Evolutionary conservation across 257 asterid genomes (phyloP).

Genomic region (Lantana camara): DNA sequence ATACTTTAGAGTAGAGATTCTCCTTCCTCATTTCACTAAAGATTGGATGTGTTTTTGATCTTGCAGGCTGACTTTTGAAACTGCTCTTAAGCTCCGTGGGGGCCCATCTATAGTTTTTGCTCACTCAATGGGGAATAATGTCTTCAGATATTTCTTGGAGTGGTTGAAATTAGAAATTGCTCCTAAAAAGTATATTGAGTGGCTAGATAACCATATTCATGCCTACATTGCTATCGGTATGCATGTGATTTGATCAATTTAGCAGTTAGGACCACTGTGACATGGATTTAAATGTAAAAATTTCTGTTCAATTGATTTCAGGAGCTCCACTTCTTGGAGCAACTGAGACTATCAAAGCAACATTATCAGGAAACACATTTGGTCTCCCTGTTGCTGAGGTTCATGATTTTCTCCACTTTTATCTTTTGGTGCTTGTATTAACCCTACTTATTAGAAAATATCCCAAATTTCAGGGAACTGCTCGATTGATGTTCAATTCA

Average conservation of each 20-base stretch:
- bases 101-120: constrained; percentile 95
- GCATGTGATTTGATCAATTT: constrained; percentile 34
- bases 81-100: constrained; percentile 94
- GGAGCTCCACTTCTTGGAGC: constrained; percentile 98
- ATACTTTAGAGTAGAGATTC: background rate
- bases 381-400: constrained; percentile 99
- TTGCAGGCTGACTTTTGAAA: constrained; percentile 96
- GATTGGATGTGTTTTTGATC: constrained; percentile 31
- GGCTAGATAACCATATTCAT: constrained; percentile 96
- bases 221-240: constrained; percentile 99
- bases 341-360: constrained; percentile 76
- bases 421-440: constrained; percentile 33
- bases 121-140: constrained; percentile 97
- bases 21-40: constrained; percentile 10
- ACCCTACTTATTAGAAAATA: constrained; percentile 40
- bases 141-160: constrained; percentile 97
- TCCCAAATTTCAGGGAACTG: constrained; percentile 96
- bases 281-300: background rate
- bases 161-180: constrained; percentile 98
- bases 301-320: constrained; percentile 39
- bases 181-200: constrained; percentile 74
- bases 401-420: constrained; percentile 27
- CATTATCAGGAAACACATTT: constrained; percentile 76
- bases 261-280: constrained; percentile 23
- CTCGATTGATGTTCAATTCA: constrained; percentile 95